Evolutionary conservation across 129 eudicot species (phyloP).

Genomic region (Lactuca saligna): DNA sequence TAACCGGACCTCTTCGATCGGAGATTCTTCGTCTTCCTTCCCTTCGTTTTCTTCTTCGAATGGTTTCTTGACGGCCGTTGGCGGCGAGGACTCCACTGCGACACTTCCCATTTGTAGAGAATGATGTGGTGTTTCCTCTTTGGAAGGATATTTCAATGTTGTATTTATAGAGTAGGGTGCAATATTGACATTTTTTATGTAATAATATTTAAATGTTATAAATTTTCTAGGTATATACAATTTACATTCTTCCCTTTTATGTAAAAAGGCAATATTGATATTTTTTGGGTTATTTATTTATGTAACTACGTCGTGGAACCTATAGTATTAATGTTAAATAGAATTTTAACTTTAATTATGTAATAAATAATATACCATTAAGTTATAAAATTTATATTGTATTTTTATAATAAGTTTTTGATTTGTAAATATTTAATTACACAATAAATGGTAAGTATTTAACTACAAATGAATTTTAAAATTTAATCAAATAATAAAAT

Average conservation of each 20-base stretch:
- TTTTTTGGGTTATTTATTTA: not conserved
- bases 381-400: no score
- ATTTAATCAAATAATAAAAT: no score
- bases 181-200: no score
- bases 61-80: not conserved
- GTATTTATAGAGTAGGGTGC: constrained; percentile 11
- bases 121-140: not conserved
- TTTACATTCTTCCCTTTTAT: no score
- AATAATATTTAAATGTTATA: not conserved
- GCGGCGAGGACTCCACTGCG: constrained; percentile 20
- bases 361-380: no score
- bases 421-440: no score
- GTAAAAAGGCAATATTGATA: not conserved
- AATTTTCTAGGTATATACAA: not conserved
- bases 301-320: no score
- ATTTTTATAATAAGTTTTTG: no score
- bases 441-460: no score
- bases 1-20: constrained; percentile 68
- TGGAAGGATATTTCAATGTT: not conserved
- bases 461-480: no score
- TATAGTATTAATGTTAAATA: no score
- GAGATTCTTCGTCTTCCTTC: constrained; percentile 58
- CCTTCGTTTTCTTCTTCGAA: not conserved
- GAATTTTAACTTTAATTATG: no score
- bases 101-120: constrained; percentile 28